A percentile compares a stretch with the other conserved stretches of the same genome.
These are phyloP conservation scores for Lathyrus tuberosus DNA, from an alignment of 306 rosid genomes.

Conservation along the genomic window DNA sequence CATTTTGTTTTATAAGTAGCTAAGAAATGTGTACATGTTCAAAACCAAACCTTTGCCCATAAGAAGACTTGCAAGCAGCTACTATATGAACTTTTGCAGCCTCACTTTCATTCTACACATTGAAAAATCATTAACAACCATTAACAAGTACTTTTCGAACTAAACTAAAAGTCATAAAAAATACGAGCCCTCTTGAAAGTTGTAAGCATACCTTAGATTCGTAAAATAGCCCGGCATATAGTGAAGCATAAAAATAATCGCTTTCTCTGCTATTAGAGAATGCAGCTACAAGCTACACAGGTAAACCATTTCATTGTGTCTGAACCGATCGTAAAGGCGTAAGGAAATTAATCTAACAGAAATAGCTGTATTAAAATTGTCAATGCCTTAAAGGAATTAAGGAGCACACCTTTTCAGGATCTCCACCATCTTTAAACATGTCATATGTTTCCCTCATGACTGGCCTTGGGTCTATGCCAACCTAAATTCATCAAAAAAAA, in stretches of 20 bases:
- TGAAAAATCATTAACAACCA: slow-evolving; percentile 29
- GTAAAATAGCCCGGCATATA: slow-evolving; percentile 81
- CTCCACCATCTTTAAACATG: slow-evolving; percentile 87
- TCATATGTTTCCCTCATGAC: slow-evolving; percentile 78
- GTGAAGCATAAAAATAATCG: slow-evolving; percentile 75
- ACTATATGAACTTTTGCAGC: slow-evolving; percentile 67
- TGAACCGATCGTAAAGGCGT: slow-evolving; percentile 31
- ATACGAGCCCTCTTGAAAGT: slow-evolving; percentile 22
- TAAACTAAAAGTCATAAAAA: background rate
- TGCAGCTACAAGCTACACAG: slow-evolving; percentile 71
- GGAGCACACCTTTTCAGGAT: slow-evolving; percentile 71
- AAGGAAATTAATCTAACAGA: slow-evolving; percentile 28
- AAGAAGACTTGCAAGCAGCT: slow-evolving; percentile 75
- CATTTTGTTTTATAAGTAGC: background rate
- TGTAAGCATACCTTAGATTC: slow-evolving; percentile 77
- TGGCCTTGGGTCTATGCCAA: slow-evolving; percentile 78
- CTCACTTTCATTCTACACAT: slow-evolving; percentile 55
- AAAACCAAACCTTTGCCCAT: slow-evolving; percentile 75
- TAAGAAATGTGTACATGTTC: slow-evolving; percentile 6
- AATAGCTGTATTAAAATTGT: slow-evolving; percentile 1
- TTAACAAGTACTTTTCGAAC: slow-evolving; percentile 15
- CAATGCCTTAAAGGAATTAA: background rate
- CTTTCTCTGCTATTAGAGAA: slow-evolving; percentile 65
- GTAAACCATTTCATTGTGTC: slow-evolving; percentile 41
- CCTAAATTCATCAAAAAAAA: slow-evolving; percentile 57